Evolutionary conservation across 2,329 filamentous ascomycete genomes (phyloP).

Genomic region (Botrytis paeoniae): DNA sequence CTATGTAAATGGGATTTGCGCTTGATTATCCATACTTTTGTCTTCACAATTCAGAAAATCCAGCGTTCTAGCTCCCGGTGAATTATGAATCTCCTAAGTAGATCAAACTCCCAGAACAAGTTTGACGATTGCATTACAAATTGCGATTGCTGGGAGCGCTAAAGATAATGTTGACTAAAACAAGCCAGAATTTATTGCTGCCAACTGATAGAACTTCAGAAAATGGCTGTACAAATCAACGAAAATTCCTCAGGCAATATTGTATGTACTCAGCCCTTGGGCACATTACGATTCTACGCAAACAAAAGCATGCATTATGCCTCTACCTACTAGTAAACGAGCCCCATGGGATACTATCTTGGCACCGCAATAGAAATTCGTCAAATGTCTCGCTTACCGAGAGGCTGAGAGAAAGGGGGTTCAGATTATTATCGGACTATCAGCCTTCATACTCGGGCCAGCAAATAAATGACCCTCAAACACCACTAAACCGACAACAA

Average conservation of each 20-base stretch:
- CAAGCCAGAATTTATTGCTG: not conserved
- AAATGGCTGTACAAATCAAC: not conserved
- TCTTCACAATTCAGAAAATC: not conserved
- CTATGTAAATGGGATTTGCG: not conserved
- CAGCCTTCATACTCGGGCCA: not conserved
- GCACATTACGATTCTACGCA: not conserved
- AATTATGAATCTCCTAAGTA: not conserved
- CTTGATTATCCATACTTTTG: fast-evolving
- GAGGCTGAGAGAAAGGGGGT: not conserved
- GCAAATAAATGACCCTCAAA: not conserved
- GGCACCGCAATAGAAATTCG: not conserved
- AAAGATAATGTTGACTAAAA: not conserved
- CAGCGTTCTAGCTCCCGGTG: not conserved
- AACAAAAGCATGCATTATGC: not conserved
- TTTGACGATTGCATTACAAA: fast-evolving
- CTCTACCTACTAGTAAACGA: not conserved
- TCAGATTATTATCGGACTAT: not conserved
- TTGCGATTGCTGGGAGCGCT: fast-evolving
- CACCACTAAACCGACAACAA: not conserved
- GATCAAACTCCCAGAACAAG: not conserved
- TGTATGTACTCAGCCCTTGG: not conserved
- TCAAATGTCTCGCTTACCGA: not conserved
- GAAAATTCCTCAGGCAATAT: too few relatives aligned
- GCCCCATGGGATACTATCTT: not conserved
- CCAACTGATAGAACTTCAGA: not conserved